Evolutionary conservation across 2,329 filamentous ascomycete species (phyloP), one percentile per base, ranked within the genome.

Genomic region (Hypomyces rosellus): DNA sequence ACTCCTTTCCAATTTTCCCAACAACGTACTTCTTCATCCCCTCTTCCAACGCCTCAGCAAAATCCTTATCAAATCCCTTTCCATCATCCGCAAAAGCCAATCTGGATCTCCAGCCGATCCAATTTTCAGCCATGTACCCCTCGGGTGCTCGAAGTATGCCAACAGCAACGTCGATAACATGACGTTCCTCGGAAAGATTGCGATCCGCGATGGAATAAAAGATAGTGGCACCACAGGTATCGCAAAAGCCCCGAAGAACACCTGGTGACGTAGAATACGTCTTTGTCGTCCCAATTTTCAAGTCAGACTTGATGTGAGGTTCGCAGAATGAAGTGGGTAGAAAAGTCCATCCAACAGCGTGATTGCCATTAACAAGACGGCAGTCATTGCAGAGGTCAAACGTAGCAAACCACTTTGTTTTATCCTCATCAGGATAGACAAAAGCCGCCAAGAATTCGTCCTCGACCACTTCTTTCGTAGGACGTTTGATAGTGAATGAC

Each of bases 301-400:
- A 62, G 34, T 69, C 65, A 2, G 57, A 49, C 15, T 63, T 60
- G 13, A 76, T 59, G 4, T 57, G 54, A 4, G 74, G 73, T 25
- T 68, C 62, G 39, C 71, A 63, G 34, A 60, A 49, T 2, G 58
- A 54, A 3, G 67, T 59, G 0, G 74, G 73, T 7, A 74, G 59
- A 46, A 71, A 70, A 0, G 66, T 64, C 74, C 74, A 77, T 8
- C 65, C 65, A 2, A 69, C 56, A 15, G 71, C 63, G 47, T 74
- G 71, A 4, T 68, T 65, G 16, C 74, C 72, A 18, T 65, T 64
- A n/a, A 65, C 55, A 5, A 71, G 65, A 4, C 74, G 67, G 51
- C 73, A 75, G 58, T 76, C 73, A 45, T 65, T 57, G 53, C 74
- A 75, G 6, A 66, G 50, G 49, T 77, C 74, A 15, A 72, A 56